phyloP scores from a whole-genome alignment of 2,329 filamentous ascomycete species.

The Esteya vermicola region DNA sequence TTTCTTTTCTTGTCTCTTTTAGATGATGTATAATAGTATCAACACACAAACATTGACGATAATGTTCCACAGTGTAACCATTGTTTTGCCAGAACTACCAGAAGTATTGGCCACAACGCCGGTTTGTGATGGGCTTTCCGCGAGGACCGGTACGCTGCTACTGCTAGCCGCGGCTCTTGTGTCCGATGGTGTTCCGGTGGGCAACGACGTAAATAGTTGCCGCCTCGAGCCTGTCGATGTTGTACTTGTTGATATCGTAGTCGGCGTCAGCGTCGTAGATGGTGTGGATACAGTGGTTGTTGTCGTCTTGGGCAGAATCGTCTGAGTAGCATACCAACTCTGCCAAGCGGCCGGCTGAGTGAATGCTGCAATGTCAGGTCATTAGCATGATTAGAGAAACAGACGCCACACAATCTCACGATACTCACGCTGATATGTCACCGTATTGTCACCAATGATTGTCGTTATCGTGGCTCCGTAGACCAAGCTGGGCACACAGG shows the following conservation, averaged over 20 bases:
- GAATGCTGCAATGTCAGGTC: background rate
- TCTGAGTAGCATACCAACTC: constrained; percentile 2
- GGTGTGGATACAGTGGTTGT: background rate
- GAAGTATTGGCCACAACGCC: background rate
- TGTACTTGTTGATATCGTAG: background rate
- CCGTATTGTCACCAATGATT: background rate
- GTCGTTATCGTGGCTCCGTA: background rate
- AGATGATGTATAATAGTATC: background rate
- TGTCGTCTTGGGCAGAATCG: background rate
- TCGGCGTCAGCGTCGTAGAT: background rate
- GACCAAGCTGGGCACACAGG: background rate
- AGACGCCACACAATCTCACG: background rate
- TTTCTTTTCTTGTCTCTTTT: no score
- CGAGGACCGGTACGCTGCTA: no score
- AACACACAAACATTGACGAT: background rate
- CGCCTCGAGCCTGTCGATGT: background rate
- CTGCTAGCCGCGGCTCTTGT: no score
- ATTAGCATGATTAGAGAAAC: background rate
- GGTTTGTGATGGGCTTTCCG: no score
- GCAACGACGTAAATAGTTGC: no score
- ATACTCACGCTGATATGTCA: background rate
- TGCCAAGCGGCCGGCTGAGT: background rate
- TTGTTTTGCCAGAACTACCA: background rate
- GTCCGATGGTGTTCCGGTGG: no score
- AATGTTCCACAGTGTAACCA: background rate